These are phyloP conservation scores for Nitzschia palea DNA, from an alignment of 108 stramenopile species.

Conservation along the genomic window DNA sequence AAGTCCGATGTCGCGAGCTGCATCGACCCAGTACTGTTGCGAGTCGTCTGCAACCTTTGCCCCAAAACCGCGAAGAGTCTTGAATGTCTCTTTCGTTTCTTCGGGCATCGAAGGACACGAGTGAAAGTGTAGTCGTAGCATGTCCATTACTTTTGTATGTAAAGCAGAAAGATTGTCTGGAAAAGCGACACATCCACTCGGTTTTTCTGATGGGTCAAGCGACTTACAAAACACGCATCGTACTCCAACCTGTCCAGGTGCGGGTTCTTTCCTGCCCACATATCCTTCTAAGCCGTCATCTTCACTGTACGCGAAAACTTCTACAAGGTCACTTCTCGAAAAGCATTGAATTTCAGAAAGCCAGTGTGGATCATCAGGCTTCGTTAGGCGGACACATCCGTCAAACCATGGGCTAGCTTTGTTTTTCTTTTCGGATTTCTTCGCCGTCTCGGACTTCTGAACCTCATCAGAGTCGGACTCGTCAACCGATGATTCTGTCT, in stretches of 20 bases:
- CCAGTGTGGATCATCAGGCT: slow-evolving; percentile 76
- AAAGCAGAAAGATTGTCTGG: slow-evolving; percentile 59
- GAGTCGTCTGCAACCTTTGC: slow-evolving; percentile 64
- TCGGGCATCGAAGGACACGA: slow-evolving; percentile 67
- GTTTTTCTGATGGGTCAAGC: slow-evolving; percentile 37
- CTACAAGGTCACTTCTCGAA: slow-evolving; percentile 72
- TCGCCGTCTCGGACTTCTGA: slow-evolving; percentile 28
- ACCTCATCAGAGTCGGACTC: slow-evolving; percentile 33
- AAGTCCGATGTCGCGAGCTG: slow-evolving; percentile 74
- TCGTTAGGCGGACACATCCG: slow-evolving; percentile 70
- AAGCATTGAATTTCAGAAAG: slow-evolving; percentile 81
- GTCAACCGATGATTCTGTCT: slow-evolving; percentile 27
- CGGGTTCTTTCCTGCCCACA: slow-evolving; percentile 49
- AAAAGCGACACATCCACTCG: slow-evolving; percentile 56
- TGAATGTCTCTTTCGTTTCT: slow-evolving; percentile 60
- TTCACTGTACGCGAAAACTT: slow-evolving; percentile 67
- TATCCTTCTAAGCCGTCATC: slow-evolving; percentile 56
- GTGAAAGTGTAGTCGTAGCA: slow-evolving; percentile 76
- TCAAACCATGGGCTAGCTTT: slow-evolving; percentile 34
- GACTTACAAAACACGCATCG: slow-evolving; percentile 77
- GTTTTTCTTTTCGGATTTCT: slow-evolving; percentile 37
- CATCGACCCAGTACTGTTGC: slow-evolving; percentile 75
- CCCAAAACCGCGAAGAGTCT: slow-evolving; percentile 63
- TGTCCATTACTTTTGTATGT: slow-evolving; percentile 69
- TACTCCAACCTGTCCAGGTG: slow-evolving; percentile 73